Evolutionary conservation across 2,329 filamentous ascomycete species (phyloP), one percentile per base, ranked within the genome.

Genomic region (Grosmannia huntii): DNA sequence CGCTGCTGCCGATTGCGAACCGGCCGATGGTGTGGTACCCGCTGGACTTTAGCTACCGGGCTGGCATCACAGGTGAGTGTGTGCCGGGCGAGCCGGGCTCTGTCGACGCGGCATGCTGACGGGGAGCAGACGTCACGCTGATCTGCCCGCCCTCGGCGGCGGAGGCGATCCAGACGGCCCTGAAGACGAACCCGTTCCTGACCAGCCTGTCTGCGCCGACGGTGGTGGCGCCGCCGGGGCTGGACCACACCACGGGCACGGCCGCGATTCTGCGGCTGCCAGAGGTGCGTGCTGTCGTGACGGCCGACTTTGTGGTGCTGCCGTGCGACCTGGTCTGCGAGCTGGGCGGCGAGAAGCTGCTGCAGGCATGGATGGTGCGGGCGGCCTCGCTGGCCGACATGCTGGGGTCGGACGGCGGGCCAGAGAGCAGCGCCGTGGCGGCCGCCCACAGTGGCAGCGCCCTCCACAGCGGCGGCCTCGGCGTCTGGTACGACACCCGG

Each of bases 271-370:
- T 99, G 56, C 83, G 91, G 11, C 77, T 96, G 10, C 86, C 89
- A 0, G 88, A 96, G 68, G 83, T 97, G 51, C 85, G 87, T 67
- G 76, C 78, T n/a, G 78, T 84, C 9, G 83, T 99, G 65, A 90
- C 82, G 57, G 83, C 84, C 14, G 90, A 99, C 71, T 97, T 99
- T 67, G 75, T 96, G 28, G 82, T 97, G 3, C 76, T 99, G 4
- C 92, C 94, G 0, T 99, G 94, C 71, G 94, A 99, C 69, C 76
- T 99, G 7, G 84, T 99, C 46, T 96, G 90, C 69, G 91, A 96
- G 67, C 75, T 97, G 19, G 85, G 87, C 3, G 91, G 90, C 14
- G 87, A 90, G 65, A 83, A 85, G 62, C 77, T 97, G 25, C 73
- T 95, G 2, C 90, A 96, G 70, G 84, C 91, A 60, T 99, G 94